Conservation (phyloP, 2,329 filamentous ascomycete genomes). For the Ambrosiella beaveri region DNA sequence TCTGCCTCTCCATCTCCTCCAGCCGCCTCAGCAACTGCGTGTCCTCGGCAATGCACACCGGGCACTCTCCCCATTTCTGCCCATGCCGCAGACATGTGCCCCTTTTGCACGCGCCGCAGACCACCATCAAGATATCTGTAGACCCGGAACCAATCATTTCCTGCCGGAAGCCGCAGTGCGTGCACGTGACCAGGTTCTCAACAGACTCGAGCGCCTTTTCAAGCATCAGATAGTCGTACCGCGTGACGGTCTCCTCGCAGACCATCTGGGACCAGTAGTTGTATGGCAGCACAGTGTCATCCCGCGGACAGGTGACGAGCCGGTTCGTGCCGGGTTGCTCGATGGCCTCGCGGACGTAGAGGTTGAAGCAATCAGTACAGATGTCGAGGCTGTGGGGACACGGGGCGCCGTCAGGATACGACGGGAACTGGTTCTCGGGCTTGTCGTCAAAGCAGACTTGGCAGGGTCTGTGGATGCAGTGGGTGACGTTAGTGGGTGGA, state of each 20-base stretch:
- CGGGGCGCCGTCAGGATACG: too few species aligned
- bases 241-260: not conserved
- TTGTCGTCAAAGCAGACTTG: too few species aligned
- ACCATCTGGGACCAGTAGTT: too few species aligned
- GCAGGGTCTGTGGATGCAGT: too few species aligned
- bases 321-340: too few species aligned
- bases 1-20: not conserved
- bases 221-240: not conserved
- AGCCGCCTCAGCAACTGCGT: not conserved
- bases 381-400: too few species aligned
- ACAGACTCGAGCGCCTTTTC: not conserved
- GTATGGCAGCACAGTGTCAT: too few species aligned
- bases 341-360: too few species aligned
- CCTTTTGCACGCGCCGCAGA: not conserved
- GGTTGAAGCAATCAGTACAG: too few species aligned
- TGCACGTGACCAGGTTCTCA: not conserved
- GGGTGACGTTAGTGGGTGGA: too few species aligned
- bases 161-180: not conserved
- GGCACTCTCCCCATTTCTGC: not conserved
- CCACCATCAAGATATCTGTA: not conserved
- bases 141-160: not conserved
- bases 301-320: too few species aligned
- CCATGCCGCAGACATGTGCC: not conserved
- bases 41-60: not conserved
- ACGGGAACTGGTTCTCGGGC: too few species aligned